A percentile compares a stretch with the other conserved stretches of the same genome.
These are phyloP conservation scores for Teunomyces panamensis DNA, from an alignment of 805 yeast species.

Conservation along the genomic window DNA sequence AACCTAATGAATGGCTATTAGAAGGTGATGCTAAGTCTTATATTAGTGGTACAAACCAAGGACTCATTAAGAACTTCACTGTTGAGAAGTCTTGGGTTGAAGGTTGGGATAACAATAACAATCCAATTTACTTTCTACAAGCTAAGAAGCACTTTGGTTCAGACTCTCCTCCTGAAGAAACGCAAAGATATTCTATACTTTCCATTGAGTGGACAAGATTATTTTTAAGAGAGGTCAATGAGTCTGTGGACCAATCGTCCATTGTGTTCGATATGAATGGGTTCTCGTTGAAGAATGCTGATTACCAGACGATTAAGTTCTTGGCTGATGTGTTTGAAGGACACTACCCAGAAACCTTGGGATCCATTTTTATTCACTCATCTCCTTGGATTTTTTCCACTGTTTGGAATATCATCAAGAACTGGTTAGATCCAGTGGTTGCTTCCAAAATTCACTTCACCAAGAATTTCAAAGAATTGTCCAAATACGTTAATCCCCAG, in stretches of 20 bases:
- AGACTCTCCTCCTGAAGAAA: conserved; percentile 57
- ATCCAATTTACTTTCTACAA: conserved; percentile 81
- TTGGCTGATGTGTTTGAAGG: conserved; percentile 89
- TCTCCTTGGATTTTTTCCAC: conserved; percentile 98
- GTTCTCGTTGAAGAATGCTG: conserved; percentile 89
- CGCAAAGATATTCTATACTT: conserved; percentile 71
- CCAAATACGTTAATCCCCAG: conserved; percentile 54
- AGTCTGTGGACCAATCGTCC: conserved; percentile 76
- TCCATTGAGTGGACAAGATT: conserved; percentile 82
- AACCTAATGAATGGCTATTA: conserved; percentile 58
- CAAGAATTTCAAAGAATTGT: conserved; percentile 63
- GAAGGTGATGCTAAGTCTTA: conserved; percentile 71
- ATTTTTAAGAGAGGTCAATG: conserved; percentile 52
- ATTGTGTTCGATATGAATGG: conserved; percentile 84
- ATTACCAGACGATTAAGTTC: conserved; percentile 86
- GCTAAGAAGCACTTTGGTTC: conserved; percentile 65
- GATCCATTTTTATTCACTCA: conserved; percentile 78
- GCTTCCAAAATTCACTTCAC: conserved; percentile 89
- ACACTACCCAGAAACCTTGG: conserved; percentile 93
- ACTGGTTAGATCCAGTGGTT: conserved; percentile 96
- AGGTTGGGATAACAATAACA: conserved; percentile 68
- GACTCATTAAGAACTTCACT: conserved; percentile 55
- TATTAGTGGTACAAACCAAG: conserved; percentile 37
- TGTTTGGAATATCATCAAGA: conserved; percentile 88
- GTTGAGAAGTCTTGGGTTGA: conserved; percentile 68